Evolutionary conservation across 1,139 yeast genomes (phyloP).

Genomic region (Yamadazyma conglobata): DNA sequence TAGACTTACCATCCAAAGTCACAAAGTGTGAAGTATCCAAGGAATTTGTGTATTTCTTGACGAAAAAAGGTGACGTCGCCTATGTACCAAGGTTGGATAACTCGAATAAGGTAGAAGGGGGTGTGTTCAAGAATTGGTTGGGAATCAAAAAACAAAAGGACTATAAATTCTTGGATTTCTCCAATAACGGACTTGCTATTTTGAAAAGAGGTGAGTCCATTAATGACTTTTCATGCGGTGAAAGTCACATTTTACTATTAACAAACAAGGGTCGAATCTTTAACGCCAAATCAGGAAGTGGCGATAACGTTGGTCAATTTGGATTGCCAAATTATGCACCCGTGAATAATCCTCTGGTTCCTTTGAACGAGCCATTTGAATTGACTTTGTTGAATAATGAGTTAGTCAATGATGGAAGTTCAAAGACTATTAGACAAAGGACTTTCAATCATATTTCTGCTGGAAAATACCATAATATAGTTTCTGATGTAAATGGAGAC

Average conservation of each 20-base stretch:
- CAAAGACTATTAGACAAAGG: conserved; percentile 34
- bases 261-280: conserved; percentile 63
- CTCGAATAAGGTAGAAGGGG: neutral
- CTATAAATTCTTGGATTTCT: conserved; percentile 6
- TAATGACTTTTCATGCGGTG: conserved; percentile 55
- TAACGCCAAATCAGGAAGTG: conserved; percentile 54
- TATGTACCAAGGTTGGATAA: conserved; percentile 42
- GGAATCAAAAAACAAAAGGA: conserved; percentile 9
- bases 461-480: conserved; percentile 73
- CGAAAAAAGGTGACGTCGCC: conserved; percentile 49
- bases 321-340: conserved; percentile 76
- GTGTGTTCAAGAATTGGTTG: conserved; percentile 19
- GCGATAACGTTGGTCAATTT: conserved; percentile 66
- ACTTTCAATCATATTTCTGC: conserved; percentile 58
- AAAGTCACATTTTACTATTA: conserved; percentile 60
- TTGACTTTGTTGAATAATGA: conserved; percentile 37
- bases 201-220: conserved; percentile 46
- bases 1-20: conserved; percentile 42
- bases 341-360: conserved; percentile 31
- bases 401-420: conserved; percentile 17
- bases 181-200: conserved; percentile 5
- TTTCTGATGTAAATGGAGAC: conserved; percentile 56
- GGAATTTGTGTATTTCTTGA: conserved; percentile 56
- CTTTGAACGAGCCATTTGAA: conserved; percentile 30
- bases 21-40: conserved; percentile 52